phyloP scores from a whole-genome alignment of 805 yeast species.

The Barnettozyma wickerhamii region DNA sequence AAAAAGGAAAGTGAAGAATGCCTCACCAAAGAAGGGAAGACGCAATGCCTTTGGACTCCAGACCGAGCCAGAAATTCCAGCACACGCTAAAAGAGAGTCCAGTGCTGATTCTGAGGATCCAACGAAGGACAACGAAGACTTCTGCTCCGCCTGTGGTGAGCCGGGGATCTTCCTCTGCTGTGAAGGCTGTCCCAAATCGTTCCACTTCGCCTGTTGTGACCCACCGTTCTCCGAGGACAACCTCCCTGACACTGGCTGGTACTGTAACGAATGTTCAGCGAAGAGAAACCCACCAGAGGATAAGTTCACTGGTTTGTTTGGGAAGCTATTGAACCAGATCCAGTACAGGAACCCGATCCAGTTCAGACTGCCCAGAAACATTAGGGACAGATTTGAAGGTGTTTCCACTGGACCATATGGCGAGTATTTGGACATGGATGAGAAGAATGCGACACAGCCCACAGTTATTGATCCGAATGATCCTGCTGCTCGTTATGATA shows the following conservation, averaged over 20 bases:
- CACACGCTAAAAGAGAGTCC: constrained; percentile 28
- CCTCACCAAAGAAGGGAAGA: constrained; percentile 28
- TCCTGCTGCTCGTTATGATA: constrained; percentile 62
- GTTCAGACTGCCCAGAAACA: constrained; percentile 59
- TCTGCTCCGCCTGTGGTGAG: constrained; percentile 86
- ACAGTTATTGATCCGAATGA: constrained; percentile 50
- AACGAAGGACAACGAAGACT: constrained; percentile 69
- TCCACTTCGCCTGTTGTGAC: constrained; percentile 86
- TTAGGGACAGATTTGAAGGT: constrained; percentile 70
- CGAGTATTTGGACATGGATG: constrained; percentile 65
- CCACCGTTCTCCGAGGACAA: constrained; percentile 78
- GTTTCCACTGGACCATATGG: constrained; percentile 66
- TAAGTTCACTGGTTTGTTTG: constrained; percentile 38
- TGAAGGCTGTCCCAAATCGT: constrained; percentile 87
- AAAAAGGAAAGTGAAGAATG: constrained; percentile 24
- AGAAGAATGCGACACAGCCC: constrained; percentile 39
- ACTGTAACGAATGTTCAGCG: constrained; percentile 69
- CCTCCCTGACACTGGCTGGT: constrained; percentile 89
- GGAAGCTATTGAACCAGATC: constrained; percentile 54
- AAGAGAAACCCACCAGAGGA: constrained; percentile 34
- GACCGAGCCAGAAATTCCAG: constrained; percentile 17
- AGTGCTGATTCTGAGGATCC: constrained; percentile 28
- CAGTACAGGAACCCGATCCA: constrained; percentile 62
- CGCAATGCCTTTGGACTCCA: constrained; percentile 44
- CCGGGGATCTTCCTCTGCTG: constrained; percentile 90